Evolutionary conservation across 2,329 filamentous ascomycete genomes (phyloP), one percentile per base, ranked within the genome.

Genomic region (Exophiala xenobiotica): DNA sequence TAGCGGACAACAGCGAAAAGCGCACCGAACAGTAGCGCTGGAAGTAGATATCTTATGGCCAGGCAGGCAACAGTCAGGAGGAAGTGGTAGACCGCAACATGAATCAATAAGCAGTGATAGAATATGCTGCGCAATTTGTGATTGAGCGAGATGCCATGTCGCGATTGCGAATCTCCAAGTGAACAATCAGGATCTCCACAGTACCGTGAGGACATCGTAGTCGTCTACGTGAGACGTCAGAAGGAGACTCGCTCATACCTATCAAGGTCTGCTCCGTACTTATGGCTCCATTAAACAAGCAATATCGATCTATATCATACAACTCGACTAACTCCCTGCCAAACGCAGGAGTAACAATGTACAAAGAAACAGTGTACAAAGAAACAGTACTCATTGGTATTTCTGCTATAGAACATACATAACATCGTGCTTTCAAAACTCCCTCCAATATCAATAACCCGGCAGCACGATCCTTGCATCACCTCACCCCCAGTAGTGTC

Each of bases 331-430:
- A n/a, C n/a, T n/a, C n/a, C n/a, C n/a, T n/a, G n/a, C n/a, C n/a
- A n/a, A n/a, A n/a, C n/a, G n/a, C n/a, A n/a, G n/a, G n/a, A n/a
- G n/a, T n/a, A n/a, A n/a, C n/a, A n/a, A n/a, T n/a, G n/a, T n/a
- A n/a, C n/a, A n/a, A n/a, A n/a, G n/a, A n/a, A n/a, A n/a, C n/a
- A n/a, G n/a, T n/a, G n/a, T n/a, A n/a, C 31, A 35, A 35, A 16
- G 31, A 40, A 40, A 38, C 47, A 46, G 35, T 37, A 42, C 51
- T 19, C 23, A 35, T 37, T 37, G 55, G 52, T 14, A 58, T 55
- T 52, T 39, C 48, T 49, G 46, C 51, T 49, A 53, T 47, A 27
- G 40, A 56, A 56, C 47, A 53, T 53, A 57, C 52, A 55, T 51
- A 53, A 58, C 42, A 55, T 55, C 55, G 49, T 58, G 49, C 45